Evolutionary conservation across 2,329 filamentous ascomycete genomes (phyloP), one percentile per base, ranked within the genome.

Genomic region (Sordariomycetes sp.): DNA sequence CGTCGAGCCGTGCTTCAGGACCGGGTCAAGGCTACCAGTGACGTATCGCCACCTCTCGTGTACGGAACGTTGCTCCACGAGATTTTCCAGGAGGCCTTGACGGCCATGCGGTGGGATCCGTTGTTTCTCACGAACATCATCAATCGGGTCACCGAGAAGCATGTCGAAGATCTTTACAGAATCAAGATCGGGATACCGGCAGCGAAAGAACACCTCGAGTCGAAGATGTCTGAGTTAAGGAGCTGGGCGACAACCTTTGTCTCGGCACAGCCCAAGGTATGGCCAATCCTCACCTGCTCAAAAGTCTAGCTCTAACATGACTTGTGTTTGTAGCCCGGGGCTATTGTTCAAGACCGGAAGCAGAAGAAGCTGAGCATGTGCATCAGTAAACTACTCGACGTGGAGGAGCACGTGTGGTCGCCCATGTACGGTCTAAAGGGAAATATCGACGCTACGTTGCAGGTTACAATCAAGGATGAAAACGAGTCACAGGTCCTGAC

Each of bases 391-490:
- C 76, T 99, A 32, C 84, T 99, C 15, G 94, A 97, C 66, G 89
- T 99, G 10, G 94, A 99, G 68, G 94, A 99, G 69, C 94, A 97
- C 66, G 85, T 99, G 32, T 99, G 94, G 94, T 97, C 92, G 7
- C 94, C 94, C 0, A 92, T 90, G 82, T 99, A 95, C 67, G 94
- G 94, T 0, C 76, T 99, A 17, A 99, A 99, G 69, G 94, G 94
- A 34, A 99, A 97, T 64, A 94, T 99, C 59, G 94, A 99, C 71
- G 94, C 94, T 32, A 97, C 94, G 0, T 88, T 99, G 1, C 89
- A 99, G 72, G 87, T 94, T 17, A 82, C 81, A 0, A 87, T 96
- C 76, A 76, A 81, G 57, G 87, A 95, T 58, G 81, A 83, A 28
- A 74, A 79, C n/a, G 76, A 80, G 34, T 71, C 75, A 53, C 82